Evolutionary conservation across 2,329 filamentous ascomycete species (phyloP).

Genomic region (Tolypocladium album): DNA sequence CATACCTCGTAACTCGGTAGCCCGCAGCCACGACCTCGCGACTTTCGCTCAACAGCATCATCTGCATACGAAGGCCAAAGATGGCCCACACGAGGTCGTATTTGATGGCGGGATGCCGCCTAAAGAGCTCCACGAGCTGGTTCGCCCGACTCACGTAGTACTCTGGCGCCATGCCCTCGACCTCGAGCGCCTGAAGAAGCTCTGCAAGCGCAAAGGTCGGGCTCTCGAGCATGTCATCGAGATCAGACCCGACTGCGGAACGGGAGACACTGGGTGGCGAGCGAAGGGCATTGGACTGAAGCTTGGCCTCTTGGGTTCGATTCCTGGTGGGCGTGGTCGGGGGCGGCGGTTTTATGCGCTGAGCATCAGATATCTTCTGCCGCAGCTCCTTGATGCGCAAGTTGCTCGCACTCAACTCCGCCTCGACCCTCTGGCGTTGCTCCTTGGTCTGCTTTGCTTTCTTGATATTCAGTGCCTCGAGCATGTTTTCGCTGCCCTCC

Average conservation of each 20-base stretch:
- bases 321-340: slow-evolving; percentile 41
- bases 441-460: slow-evolving; percentile 93
- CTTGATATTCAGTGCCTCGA: slow-evolving; percentile 88
- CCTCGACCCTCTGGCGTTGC: slow-evolving; percentile 67
- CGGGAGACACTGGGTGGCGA: slow-evolving; percentile 48
- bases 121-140: slow-evolving; percentile 91
- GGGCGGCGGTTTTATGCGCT: slow-evolving; percentile 35
- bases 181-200: slow-evolving; percentile 79
- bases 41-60: slow-evolving; percentile 91
- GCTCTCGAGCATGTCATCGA: slow-evolving; percentile 66
- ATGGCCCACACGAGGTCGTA: slow-evolving; percentile 95
- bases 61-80: slow-evolving; percentile 87
- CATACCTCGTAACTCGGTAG: slow-evolving; percentile 86
- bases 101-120: slow-evolving; percentile 82
- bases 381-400: slow-evolving; percentile 52
- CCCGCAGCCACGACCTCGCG: slow-evolving; percentile 91
- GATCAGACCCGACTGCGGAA: slow-evolving; percentile 47
- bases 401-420: slow-evolving; percentile 84
- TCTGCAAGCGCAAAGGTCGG: slow-evolving; percentile 88
- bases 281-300: slow-evolving; percentile 36
- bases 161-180: slow-evolving; percentile 78
- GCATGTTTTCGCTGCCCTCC: slow-evolving; percentile 92
- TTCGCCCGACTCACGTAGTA: slow-evolving; percentile 94
- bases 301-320: slow-evolving; percentile 34
- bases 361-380: slow-evolving; percentile 48